Percentiles rank a stretch among this genome's conserved stretches.
phyloP scores from a whole-genome alignment of 1,139 yeast genomes.

The Debaryomyces nepalensis region DNA sequence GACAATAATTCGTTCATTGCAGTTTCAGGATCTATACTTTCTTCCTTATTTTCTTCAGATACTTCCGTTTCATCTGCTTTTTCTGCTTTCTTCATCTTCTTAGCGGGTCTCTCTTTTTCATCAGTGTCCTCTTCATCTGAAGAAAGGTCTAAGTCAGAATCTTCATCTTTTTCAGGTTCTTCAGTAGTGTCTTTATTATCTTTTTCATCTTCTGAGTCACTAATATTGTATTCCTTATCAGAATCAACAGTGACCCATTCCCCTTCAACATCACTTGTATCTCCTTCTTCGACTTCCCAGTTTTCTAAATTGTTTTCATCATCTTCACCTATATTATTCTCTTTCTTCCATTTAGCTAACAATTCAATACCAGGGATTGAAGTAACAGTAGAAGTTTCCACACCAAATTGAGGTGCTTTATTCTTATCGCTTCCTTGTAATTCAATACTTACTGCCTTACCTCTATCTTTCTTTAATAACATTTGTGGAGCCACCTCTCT shows the following conservation, averaged over 20 bases:
- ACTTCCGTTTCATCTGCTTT: constrained; percentile 30
- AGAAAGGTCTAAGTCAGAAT: constrained; percentile 45
- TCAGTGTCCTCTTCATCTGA: constrained; percentile 40
- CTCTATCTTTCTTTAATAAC: constrained; percentile 88
- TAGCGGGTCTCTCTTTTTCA: constrained; percentile 28
- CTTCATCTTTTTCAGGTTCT: constrained; percentile 41
- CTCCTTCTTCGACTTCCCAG: constrained; percentile 53
- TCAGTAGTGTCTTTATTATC: constrained; percentile 38
- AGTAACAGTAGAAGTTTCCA: constrained; percentile 58
- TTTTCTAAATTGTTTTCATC: constrained; percentile 44
- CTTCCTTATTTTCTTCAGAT: too few species aligned
- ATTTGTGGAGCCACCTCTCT: constrained; percentile 96
- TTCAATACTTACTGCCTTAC: constrained; percentile 86
- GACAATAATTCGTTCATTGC: constrained; percentile 71
- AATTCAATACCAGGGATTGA: constrained; percentile 91
- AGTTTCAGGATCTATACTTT: constrained; percentile 33
- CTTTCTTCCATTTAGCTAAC: constrained; percentile 84
- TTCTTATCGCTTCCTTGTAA: constrained; percentile 56
- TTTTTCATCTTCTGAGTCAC: constrained; percentile 49
- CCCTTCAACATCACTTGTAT: constrained; percentile 62
- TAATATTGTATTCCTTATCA: constrained; percentile 58
- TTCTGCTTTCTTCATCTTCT: constrained; percentile 25
- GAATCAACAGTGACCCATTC: constrained; percentile 65
- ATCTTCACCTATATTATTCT: constrained; percentile 51
- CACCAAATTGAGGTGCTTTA: constrained; percentile 73